Base-by-base conservation (phyloP, 129 eudicot genomes). In the Lactuca sativa region DNA sequence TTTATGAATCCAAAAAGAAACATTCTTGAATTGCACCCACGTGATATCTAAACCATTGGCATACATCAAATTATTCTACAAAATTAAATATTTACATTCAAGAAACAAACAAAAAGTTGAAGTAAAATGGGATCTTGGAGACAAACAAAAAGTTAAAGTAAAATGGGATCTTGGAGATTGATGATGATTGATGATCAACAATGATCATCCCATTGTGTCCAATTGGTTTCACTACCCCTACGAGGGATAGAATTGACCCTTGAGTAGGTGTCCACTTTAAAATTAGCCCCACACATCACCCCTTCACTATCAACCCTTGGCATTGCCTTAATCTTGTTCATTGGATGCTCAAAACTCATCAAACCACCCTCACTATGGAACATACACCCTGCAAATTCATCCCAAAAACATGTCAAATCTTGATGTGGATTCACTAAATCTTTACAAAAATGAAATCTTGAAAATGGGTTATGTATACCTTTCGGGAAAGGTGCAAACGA, bases 231-330 rank as follows among this genome's bases (percentile, higher is more conserved):
- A 33, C 98, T 93, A 0, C 98, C 98, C 6, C 84, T 80, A 2
- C 98, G 92, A 17, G 98, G 98, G 31, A 93, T 89, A 69, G 90
- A 82, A 33, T 87, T 90, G 34, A 89, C 91, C 75, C 95, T 85
- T 0, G 96, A 54, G 70, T 74, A 93, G 0, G 69, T 67, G 67
- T 93, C 98, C 34, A 93, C 92, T 74, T 93, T 93, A 81, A 93
- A 93, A 64, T 86, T 81, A 21, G 98, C 88, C 37, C 98, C 98
- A 82, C 98, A 93, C 82, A 93, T 83, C 0, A 65, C 95, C 1
- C 98, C 98, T 84, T 93, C 95, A 64, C 98, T 89, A 31, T 93
- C 98, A 25, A 93, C 86, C 77, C 98, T 86, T 12, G 97, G 98
- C 98, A 93, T 85, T 57, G 98, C 92, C 77, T 63, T 89, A 62